A percentile compares a stretch with the other conserved stretches of the same genome.
phyloP scores from a whole-genome alignment of 768 basidiomycete species.

The Hypsizygus marmoreus region DNA sequence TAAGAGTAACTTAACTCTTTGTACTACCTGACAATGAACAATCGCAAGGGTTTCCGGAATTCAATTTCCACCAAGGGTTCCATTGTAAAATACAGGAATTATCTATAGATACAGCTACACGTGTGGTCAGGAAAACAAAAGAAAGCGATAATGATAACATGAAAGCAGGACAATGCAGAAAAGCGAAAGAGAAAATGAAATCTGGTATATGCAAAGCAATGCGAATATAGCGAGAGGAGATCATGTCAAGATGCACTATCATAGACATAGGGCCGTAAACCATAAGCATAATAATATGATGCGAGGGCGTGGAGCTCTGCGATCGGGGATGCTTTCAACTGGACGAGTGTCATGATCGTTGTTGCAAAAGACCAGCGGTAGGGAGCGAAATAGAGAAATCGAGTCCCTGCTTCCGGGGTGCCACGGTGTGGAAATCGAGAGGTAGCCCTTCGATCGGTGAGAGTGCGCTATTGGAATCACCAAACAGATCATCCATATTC shows the following conservation, averaged over 20 bases:
- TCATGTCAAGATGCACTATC: slow-evolving; percentile 22
- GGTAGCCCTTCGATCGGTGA: not conserved
- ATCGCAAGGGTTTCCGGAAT: too few relatives aligned
- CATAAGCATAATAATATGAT: not conserved
- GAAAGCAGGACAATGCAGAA: not conserved
- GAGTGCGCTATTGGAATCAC: not conserved
- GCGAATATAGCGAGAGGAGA: not conserved
- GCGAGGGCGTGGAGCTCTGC: not conserved
- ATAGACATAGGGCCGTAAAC: slow-evolving; percentile 11
- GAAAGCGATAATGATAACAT: not conserved
- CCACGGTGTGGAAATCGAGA: not conserved
- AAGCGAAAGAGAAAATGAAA: slow-evolving; percentile 2
- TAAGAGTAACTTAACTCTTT: too few relatives aligned
- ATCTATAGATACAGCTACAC: slow-evolving; percentile 5
- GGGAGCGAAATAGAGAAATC: not conserved
- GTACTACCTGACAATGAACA: too few relatives aligned
- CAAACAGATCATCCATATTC: slow-evolving; percentile 3
- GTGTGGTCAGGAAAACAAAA: too few relatives aligned
- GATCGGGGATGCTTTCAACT: not conserved
- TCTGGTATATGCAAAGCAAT: slow-evolving; percentile 1
- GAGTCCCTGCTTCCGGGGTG: not conserved
- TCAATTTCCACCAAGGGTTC: not conserved
- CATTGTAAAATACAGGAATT: not conserved
- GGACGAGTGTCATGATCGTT: not conserved
- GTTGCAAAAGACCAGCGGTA: not conserved